Percentiles rank a stretch among this genome's conserved stretches.
Evolutionary conservation across 140 eudicot genomes (phyloP).

Genomic region (Oenanthe javanica): DNA sequence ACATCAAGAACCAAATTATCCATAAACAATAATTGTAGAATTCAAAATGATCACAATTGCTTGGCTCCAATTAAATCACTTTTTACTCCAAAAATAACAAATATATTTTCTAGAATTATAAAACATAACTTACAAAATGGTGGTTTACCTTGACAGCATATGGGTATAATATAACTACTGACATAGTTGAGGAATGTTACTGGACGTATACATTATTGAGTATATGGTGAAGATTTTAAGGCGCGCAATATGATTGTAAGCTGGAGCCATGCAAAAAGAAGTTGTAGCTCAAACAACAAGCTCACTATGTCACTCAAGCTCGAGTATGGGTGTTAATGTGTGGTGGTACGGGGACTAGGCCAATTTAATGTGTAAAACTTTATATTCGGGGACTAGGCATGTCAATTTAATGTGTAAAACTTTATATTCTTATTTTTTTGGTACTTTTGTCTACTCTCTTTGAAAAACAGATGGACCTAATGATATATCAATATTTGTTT

Average conservation of each 20-base stretch:
- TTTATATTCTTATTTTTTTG: background rate
- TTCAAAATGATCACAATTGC: background rate
- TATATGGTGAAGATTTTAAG: background rate
- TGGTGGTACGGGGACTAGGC: no score
- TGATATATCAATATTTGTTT: background rate
- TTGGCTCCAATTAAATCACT: background rate
- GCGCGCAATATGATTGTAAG: background rate
- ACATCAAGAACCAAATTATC: background rate
- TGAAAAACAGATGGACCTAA: background rate
- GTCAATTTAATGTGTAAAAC: background rate
- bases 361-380: no score
- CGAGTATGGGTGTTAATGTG: background rate
- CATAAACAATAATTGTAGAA: background rate
- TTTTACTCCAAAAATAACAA: background rate
- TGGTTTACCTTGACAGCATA: background rate
- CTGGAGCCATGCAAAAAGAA: background rate
- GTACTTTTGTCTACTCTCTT: background rate
- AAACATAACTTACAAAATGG: background rate
- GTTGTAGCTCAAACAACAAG: background rate
- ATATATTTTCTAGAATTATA: background rate
- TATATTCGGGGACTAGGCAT: background rate
- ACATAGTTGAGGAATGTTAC: background rate
- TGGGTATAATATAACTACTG: background rate
- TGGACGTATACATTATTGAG: background rate
- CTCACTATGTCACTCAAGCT: background rate